A percentile compares a stretch with the other conserved stretches of the same genome.
These are phyloP conservation scores for Cordyceps cicadae DNA, from an alignment of 2,329 filamentous ascomycete species.

Conservation along the genomic window DNA sequence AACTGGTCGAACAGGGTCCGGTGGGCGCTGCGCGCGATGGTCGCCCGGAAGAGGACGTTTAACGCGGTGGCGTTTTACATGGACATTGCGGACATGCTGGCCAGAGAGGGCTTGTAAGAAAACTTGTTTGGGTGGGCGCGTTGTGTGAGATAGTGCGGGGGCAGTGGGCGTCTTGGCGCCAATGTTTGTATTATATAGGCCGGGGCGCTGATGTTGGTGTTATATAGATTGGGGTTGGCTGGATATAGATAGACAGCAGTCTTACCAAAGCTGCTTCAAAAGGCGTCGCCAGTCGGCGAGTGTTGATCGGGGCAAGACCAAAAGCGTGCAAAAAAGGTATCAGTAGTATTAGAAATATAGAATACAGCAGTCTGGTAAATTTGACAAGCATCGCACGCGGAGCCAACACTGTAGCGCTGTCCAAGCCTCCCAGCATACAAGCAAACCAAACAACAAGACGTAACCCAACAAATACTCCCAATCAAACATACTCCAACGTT, in stretches of 20 bases:
- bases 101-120: constrained; percentile 48
- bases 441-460: constrained; percentile 4
- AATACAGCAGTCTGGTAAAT: constrained; percentile 18
- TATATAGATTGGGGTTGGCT: not conserved
- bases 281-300: not conserved
- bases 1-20: constrained; percentile 58
- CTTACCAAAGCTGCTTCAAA: not conserved
- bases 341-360: constrained; percentile 27
- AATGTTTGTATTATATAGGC: not conserved
- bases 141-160: not conserved
- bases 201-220: not conserved
- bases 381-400: constrained; percentile 11
- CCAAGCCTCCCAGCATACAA: constrained; percentile 1
- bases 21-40: constrained; percentile 44
- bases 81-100: constrained; percentile 60
- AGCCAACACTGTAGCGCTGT: constrained; percentile 2
- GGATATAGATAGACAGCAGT: not conserved
- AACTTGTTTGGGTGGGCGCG: too few relatives aligned
- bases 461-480: not conserved
- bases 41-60: constrained; percentile 49
- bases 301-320: not conserved
- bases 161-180: not conserved
- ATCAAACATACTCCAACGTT: not conserved
- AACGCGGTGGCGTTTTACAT: constrained; percentile 62
- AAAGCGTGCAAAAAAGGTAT: constrained; percentile 20